These are phyloP conservation scores for Erysimum pusillum DNA, from an alignment of 441 rosid species.

Conservation along the genomic window DNA sequence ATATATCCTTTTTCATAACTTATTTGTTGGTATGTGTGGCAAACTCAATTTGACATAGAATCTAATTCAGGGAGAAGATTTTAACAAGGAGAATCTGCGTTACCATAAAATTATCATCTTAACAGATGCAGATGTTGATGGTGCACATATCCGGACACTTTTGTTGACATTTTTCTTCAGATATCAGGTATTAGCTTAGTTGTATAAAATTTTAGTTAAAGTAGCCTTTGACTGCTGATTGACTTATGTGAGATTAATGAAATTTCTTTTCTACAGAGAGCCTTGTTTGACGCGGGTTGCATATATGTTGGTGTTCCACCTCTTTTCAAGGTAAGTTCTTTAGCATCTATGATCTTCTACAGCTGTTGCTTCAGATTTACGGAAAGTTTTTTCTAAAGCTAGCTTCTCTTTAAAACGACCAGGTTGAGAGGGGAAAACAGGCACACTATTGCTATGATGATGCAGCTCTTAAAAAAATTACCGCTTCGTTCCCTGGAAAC, in stretches of 20 bases:
- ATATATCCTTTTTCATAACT: constrained; percentile 13
- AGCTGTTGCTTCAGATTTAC: constrained; percentile 23
- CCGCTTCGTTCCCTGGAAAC: constrained; percentile 71
- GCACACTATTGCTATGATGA: constrained; percentile 80
- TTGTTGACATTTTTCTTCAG: constrained; percentile 90
- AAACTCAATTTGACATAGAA: constrained; percentile 20
- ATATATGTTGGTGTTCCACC: constrained; percentile 98
- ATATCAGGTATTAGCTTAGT: constrained; percentile 78
- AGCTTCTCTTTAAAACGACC: constrained; percentile 35
- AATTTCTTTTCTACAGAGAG: constrained; percentile 64
- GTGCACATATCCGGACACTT: constrained; percentile 97
- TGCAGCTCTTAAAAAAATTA: constrained; percentile 65
- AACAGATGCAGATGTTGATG: constrained; percentile 99
- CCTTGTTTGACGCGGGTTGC: constrained; percentile 89
- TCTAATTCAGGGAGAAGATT: constrained; percentile 85
- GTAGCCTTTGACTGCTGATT: constrained; percentile 2
- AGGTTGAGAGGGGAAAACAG: constrained; percentile 95
- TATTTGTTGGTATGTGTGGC: background rate
- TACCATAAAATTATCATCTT: constrained; percentile 94
- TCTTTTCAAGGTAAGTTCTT: constrained; percentile 78
- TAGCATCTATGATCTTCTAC: constrained; percentile 17
- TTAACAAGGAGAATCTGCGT: constrained; percentile 82
- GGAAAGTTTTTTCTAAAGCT: background rate
- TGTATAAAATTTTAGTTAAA: background rate
- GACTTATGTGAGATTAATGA: constrained; percentile 17